A percentile compares a stretch with the other conserved stretches of the same genome.
phyloP scores from a whole-genome alignment of 148 eudicot genomes.

The Salicornia ramosissima region DNA sequence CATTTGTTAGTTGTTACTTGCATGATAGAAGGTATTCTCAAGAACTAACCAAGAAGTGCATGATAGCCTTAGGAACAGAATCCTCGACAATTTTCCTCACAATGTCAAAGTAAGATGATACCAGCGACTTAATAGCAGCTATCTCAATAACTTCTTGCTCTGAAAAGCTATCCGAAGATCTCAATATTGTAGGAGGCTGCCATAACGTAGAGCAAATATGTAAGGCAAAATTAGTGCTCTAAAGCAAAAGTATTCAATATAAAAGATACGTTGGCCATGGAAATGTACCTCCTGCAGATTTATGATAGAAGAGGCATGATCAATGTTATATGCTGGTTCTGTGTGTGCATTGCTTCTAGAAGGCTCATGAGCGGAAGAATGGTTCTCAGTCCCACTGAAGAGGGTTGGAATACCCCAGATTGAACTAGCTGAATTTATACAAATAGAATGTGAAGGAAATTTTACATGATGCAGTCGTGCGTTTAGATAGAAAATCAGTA shows the following conservation, averaged over 20 bases:
- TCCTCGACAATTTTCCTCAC: slow-evolving; percentile 47
- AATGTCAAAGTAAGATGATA: slow-evolving; percentile 43
- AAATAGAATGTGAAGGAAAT: slow-evolving; percentile 7
- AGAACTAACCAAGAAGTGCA: slow-evolving; percentile 48
- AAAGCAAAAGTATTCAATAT: neutral
- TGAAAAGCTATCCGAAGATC: slow-evolving; percentile 45
- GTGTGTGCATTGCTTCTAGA: slow-evolving; percentile 26
- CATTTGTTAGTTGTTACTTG: neutral
- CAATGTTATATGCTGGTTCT: slow-evolving; percentile 35
- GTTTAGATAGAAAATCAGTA: neutral
- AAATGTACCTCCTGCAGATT: slow-evolving; percentile 43
- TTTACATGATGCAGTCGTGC: neutral
- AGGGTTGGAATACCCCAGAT: slow-evolving; percentile 46
- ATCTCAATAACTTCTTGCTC: slow-evolving; percentile 45
- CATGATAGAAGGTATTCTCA: neutral
- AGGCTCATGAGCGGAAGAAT: slow-evolving; percentile 26
- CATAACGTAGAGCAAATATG: slow-evolving; percentile 5
- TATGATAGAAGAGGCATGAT: slow-evolving; percentile 31
- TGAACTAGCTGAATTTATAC: slow-evolving; percentile 27
- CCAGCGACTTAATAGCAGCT: slow-evolving; percentile 37
- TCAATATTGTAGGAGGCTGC: slow-evolving; percentile 54
- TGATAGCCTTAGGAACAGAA: slow-evolving; percentile 49
- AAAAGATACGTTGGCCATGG: neutral
- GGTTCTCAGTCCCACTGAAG: slow-evolving; percentile 36
- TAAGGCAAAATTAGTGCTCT: slow-evolving; percentile 3